These are phyloP conservation scores for Parastagonospora nodorum DNA, from an alignment of 2,329 filamentous ascomycete species.

Conservation along the genomic window DNA sequence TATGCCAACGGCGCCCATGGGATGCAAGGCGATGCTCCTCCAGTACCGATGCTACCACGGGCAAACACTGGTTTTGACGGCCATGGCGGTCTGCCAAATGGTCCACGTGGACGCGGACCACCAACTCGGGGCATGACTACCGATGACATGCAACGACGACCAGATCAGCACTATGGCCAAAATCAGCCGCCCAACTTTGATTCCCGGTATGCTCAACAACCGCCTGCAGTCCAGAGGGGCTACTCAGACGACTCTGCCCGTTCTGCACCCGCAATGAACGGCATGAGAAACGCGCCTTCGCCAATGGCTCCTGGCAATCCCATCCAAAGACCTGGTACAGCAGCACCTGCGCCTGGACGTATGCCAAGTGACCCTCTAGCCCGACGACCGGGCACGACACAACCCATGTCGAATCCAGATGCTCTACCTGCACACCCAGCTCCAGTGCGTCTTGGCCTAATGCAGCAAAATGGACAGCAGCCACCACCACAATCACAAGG, in stretches of 20 bases:
- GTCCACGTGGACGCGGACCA: slow-evolving; percentile 34
- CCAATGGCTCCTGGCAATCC: slow-evolving; percentile 31
- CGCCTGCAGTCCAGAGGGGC: slow-evolving; percentile 37
- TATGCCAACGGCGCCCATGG: slow-evolving; percentile 63
- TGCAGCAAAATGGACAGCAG: slow-evolving; percentile 36
- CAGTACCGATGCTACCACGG: slow-evolving; percentile 55
- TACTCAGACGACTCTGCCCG: slow-evolving; percentile 43
- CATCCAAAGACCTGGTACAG: slow-evolving; percentile 39
- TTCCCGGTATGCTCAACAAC: slow-evolving; percentile 33
- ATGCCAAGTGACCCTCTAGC: slow-evolving; percentile 34
- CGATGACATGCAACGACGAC: slow-evolving; percentile 15
- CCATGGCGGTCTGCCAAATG: slow-evolving; percentile 29
- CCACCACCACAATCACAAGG: slow-evolving; percentile 27
- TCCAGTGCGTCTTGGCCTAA: slow-evolving; percentile 60
- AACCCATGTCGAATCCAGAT: slow-evolving; percentile 56
- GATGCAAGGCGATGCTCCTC: slow-evolving; percentile 67
- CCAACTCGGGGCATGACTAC: slow-evolving; percentile 25
- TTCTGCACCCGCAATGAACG: slow-evolving; percentile 43
- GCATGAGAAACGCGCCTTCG: slow-evolving; percentile 34
- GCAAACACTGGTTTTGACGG: slow-evolving; percentile 46
- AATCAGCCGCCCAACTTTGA: slow-evolving; percentile 32
- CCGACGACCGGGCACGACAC: slow-evolving; percentile 48
- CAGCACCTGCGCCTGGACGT: slow-evolving; percentile 34
- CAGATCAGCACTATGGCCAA: slow-evolving; percentile 21
- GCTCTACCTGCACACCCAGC: slow-evolving; percentile 60